A percentile compares a stretch with the other conserved stretches of the same genome.
Conservation (phyloP, 352 stramenopile genomes). For the Chrysophaeum taylorii region DNA sequence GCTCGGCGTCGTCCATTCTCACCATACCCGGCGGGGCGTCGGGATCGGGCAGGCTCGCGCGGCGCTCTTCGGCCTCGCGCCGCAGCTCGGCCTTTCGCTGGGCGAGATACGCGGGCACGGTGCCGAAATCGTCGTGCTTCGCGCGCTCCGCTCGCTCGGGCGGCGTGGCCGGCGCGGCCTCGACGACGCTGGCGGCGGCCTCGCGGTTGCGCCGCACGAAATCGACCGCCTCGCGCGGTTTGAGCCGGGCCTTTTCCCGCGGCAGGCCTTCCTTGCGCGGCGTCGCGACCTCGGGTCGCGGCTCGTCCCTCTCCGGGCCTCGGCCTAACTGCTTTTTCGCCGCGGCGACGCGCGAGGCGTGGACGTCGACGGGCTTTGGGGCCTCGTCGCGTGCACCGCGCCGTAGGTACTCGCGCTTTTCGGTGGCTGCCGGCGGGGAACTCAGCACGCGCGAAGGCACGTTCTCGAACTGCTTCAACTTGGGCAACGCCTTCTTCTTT, state of each 20-base stretch:
- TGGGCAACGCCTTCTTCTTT: constrained; percentile 7
- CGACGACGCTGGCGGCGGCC: too few species aligned
- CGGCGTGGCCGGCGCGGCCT: too few species aligned
- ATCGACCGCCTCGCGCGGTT: too few species aligned
- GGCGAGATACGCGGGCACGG: constrained; percentile 20
- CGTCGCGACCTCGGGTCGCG: constrained; percentile 17
- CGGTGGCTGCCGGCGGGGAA: too few species aligned
- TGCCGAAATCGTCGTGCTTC: constrained; percentile 20
- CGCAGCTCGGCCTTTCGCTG: constrained; percentile 18
- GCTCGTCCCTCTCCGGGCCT: too few species aligned
- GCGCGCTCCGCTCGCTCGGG: too few species aligned
- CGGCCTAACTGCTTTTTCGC: too few species aligned
- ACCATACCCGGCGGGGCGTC: constrained; percentile 68
- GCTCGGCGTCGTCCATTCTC: constrained; percentile 59
- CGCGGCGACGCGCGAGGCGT: too few species aligned
- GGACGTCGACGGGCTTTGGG: constrained; percentile 6
- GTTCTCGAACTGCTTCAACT: constrained; percentile 23
- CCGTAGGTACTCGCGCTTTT: too few species aligned
- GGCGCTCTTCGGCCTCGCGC: constrained; percentile 57
- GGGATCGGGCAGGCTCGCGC: constrained; percentile 51
- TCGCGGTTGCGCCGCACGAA: too few species aligned
- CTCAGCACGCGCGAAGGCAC: constrained; percentile 1
- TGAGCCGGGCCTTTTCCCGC: constrained; percentile 3
- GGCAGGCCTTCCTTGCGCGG: constrained; percentile 11
- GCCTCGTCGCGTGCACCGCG: neutral